Percentiles rank a stretch among this genome's conserved stretches.
These are phyloP conservation scores for Guyanaporus albipodus DNA, from an alignment of 768 basidiomycete species.

Conservation along the genomic window DNA sequence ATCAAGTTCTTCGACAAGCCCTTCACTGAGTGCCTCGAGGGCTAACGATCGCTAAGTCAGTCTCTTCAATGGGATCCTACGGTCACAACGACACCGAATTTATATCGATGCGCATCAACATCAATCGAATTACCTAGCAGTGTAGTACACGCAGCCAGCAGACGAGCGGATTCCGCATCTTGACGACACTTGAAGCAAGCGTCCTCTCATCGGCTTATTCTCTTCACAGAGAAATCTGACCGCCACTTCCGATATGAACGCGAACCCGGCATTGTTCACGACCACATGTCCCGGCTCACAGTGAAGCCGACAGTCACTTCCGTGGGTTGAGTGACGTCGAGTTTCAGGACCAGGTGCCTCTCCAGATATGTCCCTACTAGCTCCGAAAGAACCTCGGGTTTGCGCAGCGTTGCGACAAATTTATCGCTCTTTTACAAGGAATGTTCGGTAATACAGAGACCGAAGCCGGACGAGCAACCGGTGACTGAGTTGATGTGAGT, in stretches of 20 bases:
- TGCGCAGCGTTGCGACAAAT: no score
- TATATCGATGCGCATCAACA: constrained; percentile 6
- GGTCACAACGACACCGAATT: constrained; percentile 6
- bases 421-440: no score
- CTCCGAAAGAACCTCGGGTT: no score
- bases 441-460: no score
- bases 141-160: constrained; percentile 4
- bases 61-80: not conserved
- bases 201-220: constrained; percentile 32
- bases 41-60: constrained; percentile 1
- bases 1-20: constrained; percentile 11
- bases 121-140: no score
- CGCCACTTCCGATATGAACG: constrained; percentile 15
- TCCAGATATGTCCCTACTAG: no score
- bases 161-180: constrained; percentile 27
- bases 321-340: not conserved
- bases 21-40: constrained; percentile 15
- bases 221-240: constrained; percentile 19
- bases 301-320: not conserved
- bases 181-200: constrained; percentile 37
- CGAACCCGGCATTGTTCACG: not conserved
- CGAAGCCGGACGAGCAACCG: no score
- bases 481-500: no score
- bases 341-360: no score
- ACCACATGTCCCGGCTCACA: not conserved